Evolutionary conservation across 2,329 filamentous ascomycete species (phyloP), one percentile per base, ranked within the genome.

Genomic region (Penicillium sp.): DNA sequence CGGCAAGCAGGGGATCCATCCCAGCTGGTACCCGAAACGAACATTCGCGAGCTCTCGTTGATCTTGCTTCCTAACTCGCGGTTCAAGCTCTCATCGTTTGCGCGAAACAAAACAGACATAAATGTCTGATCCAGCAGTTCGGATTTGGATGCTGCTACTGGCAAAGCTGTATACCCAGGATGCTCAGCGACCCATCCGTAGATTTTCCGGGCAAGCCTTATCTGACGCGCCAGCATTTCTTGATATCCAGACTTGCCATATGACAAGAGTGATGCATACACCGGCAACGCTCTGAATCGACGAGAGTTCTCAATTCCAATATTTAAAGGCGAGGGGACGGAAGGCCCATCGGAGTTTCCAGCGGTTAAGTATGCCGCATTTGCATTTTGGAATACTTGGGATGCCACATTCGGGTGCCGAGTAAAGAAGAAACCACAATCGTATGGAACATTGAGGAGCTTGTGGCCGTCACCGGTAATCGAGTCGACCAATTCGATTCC

Each of bases 381-480:
- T 33, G 90, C 86, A 74, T 97, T 97, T 59, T 84, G 82, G 75
- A 93, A 96, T 10, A 92, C 87, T 5, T 82, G 75, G 31, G 81
- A 79, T 1, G 88, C 82, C 13, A 85, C 77, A 3, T 75, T 67
- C 8, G 83, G 76, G 61, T 89, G 84, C 19, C 86, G 85, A 51
- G 87, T 91, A 66, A 96, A 84, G 81, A 96, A 95, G 75, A 97
- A 89, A 43, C 93, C 93, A 67, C 89, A 93, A 73, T 97, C 93
- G 68, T 97, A 97, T 0, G 93, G 93, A 46, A 96, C 91, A 65
- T 97, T 97, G 60, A 97, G 82, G n/a, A 96, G 77, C 71, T 97
- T 97, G 74, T 97, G 93, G 0, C 84, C 89, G 68, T 97, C 93
- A 2, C 89, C 87, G 0, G 91, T 88, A 65, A 97, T 92, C 50